Evolutionary conservation across 2,329 filamentous ascomycete genomes (phyloP).

Genomic region (Monilinia polystroma): DNA sequence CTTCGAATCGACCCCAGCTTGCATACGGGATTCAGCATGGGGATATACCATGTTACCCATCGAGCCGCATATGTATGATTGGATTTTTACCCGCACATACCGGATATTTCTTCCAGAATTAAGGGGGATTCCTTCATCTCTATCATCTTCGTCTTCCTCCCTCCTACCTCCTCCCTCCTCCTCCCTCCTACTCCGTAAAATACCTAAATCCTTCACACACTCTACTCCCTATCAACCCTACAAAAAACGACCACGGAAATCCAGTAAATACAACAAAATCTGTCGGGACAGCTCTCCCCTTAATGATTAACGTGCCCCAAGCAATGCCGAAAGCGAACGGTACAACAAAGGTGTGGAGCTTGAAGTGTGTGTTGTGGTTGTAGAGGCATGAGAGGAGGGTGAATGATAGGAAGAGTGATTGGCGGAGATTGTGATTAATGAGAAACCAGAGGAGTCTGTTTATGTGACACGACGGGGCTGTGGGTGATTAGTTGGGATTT

Average conservation of each 20-base stretch:
- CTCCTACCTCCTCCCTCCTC: neutral
- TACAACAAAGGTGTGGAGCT: neutral
- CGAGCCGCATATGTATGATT: too few species aligned
- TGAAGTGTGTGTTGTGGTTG: neutral
- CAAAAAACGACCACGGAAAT: neutral
- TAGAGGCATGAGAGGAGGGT: neutral
- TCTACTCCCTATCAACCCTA: neutral
- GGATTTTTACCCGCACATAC: too few species aligned
- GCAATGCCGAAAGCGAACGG: neutral
- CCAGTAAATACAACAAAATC: neutral
- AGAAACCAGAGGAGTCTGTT: too few species aligned
- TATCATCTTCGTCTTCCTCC: neutral
- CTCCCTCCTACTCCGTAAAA: neutral
- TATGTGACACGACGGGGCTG: too few species aligned
- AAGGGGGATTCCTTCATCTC: neutral
- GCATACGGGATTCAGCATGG: too few species aligned
- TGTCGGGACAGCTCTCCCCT: neutral
- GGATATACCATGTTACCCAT: too few species aligned
- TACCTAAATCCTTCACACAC: neutral
- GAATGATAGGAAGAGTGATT: neutral
- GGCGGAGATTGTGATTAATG: too few species aligned
- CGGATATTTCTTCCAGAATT: too few species aligned
- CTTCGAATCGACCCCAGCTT: too few species aligned
- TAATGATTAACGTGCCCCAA: neutral
- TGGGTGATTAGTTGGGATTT: too few species aligned